These are phyloP conservation scores for Penicillium brevicompactum DNA, from an alignment of 2,329 filamentous ascomycete species.

Conservation along the genomic window DNA sequence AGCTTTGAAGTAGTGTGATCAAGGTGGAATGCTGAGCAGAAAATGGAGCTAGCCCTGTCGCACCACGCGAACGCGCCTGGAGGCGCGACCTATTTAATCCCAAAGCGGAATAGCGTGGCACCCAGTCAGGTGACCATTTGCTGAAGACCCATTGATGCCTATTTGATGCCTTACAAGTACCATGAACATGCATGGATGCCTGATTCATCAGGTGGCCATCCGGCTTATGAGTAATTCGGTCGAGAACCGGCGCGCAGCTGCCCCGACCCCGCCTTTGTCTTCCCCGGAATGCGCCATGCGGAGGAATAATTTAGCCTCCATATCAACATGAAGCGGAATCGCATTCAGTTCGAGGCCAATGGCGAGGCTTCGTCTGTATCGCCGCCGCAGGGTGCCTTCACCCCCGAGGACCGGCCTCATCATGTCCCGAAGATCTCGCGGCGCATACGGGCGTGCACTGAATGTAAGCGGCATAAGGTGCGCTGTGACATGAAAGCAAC, in stretches of 20 bases:
- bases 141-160: neutral
- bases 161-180: neutral
- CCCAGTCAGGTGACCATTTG: slow-evolving; percentile 20
- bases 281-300: slow-evolving; percentile 25
- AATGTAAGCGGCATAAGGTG: slow-evolving; percentile 58
- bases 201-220: slow-evolving; percentile 12
- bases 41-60: slow-evolving; percentile 7
- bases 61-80: slow-evolving; percentile 9
- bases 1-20: neutral
- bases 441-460: slow-evolving; percentile 53
- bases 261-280: slow-evolving; percentile 21
- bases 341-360: slow-evolving; percentile 41
- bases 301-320: slow-evolving; percentile 24
- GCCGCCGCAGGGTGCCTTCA: slow-evolving; percentile 31
- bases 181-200: slow-evolving; percentile 14
- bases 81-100: slow-evolving; percentile 24
- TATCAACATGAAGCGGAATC: slow-evolving; percentile 41
- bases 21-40: neutral
- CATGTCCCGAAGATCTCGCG: slow-evolving; percentile 47
- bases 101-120: slow-evolving; percentile 12
- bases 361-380: slow-evolving; percentile 39
- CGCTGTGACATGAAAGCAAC: slow-evolving; percentile 56
- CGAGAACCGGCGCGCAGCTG: slow-evolving; percentile 16
- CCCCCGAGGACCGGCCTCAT: slow-evolving; percentile 33
- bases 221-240: slow-evolving; percentile 12